Conservation (phyloP, 1,284 basidiomycete species). For the Paramarasmius palmivorus region DNA sequence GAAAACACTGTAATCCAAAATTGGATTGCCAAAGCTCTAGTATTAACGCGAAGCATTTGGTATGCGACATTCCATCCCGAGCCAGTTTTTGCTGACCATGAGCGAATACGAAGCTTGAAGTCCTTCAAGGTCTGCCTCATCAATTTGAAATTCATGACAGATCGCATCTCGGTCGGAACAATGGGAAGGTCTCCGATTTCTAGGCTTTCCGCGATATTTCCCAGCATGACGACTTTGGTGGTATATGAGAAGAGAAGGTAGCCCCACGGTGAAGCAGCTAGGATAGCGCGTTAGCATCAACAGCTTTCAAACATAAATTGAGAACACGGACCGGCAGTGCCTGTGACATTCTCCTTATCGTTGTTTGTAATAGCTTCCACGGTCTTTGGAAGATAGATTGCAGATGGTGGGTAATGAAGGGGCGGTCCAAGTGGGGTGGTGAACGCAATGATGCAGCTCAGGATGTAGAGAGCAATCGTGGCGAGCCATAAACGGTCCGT, state of each 20-base stretch:
- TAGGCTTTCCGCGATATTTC: constrained; percentile 69
- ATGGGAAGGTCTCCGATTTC: constrained; percentile 88
- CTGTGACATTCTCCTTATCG: constrained; percentile 67
- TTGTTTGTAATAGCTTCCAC: constrained; percentile 54
- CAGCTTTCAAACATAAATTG: constrained; percentile 16
- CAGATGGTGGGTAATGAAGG: constrained; percentile 68
- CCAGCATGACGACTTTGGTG: constrained; percentile 81
- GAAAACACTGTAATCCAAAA: constrained; percentile 58
- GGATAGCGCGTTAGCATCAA: not conserved
- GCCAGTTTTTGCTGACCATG: constrained; percentile 51
- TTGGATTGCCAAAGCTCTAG: constrained; percentile 40
- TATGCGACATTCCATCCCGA: constrained; percentile 67
- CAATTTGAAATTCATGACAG: constrained; percentile 51
- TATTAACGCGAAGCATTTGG: constrained; percentile 58
- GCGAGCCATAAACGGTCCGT: constrained; percentile 46
- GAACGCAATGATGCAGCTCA: constrained; percentile 49
- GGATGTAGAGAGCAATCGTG: constrained; percentile 48
- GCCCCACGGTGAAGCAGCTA: constrained; percentile 56
- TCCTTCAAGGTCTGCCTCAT: constrained; percentile 46
- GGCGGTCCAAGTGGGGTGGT: constrained; percentile 73
- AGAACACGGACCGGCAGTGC: constrained; percentile 44
- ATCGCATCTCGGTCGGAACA: constrained; percentile 71
- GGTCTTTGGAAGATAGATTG: constrained; percentile 75
- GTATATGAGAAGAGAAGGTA: constrained; percentile 80
- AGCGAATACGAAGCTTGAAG: constrained; percentile 43